These are phyloP conservation scores for Agapanthus africanus DNA, from an alignment of 106 monocot species.

Conservation along the genomic window DNA sequence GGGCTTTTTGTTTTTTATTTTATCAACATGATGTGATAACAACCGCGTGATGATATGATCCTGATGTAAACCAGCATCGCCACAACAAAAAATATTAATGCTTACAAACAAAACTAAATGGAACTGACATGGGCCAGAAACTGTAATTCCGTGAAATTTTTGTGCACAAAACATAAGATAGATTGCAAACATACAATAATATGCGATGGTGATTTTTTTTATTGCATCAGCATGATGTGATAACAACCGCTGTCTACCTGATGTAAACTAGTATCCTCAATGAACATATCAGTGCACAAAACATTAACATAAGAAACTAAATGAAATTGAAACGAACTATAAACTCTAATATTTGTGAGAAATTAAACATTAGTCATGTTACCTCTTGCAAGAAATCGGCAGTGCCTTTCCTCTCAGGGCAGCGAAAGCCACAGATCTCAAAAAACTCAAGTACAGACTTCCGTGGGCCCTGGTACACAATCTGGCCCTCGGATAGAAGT, in stretches of 20 bases:
- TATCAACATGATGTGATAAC: not conserved
- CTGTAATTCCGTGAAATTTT: no score
- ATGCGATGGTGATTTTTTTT: no score
- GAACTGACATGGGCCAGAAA: no score
- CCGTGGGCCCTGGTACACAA: constrained; percentile 78
- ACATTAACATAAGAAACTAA: not conserved
- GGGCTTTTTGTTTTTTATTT: not conserved
- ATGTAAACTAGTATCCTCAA: no score
- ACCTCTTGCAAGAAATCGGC: constrained; percentile 93
- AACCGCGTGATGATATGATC: not conserved
- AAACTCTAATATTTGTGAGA: no score
- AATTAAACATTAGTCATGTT: no score
- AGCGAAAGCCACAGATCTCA: constrained; percentile 53
- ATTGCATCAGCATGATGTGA: no score
- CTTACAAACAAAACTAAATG: not conserved
- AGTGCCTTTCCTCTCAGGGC: constrained; percentile 75
- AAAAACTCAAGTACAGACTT: constrained; percentile 68
- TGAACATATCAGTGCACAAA: not conserved
- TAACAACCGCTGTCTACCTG: no score
- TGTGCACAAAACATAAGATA: no score
- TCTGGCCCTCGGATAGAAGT: constrained; percentile 78
- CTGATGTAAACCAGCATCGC: not conserved
- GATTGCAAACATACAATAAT: no score
- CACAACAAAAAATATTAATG: not conserved
- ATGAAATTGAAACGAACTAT: no score